phyloP scores from a whole-genome alignment of 179 eudicot genomes.

The Gypsophila paniculata region DNA sequence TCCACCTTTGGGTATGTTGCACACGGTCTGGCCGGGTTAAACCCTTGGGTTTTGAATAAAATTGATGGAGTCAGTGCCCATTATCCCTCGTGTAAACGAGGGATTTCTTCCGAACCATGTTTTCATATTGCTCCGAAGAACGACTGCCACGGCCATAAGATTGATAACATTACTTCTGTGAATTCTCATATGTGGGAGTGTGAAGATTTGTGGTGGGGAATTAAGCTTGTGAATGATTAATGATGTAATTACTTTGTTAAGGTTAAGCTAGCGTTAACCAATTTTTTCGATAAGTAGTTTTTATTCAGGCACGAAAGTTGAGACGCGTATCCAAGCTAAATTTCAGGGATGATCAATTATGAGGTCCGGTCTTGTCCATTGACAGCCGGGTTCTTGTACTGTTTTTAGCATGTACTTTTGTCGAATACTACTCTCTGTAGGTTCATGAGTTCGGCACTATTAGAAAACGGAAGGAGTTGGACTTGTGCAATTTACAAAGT shows the following conservation, averaged over 20 bases:
- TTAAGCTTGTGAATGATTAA: constrained; percentile 37
- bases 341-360: too few species aligned
- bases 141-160: constrained; percentile 42
- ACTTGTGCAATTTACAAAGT: too few species aligned
- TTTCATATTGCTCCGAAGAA: constrained; percentile 53
- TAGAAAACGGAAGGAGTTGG: too few species aligned
- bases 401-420: too few species aligned
- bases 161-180: constrained; percentile 34
- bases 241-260: constrained; percentile 4
- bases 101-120: constrained; percentile 63
- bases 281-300: too few species aligned
- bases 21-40: constrained; percentile 62
- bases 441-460: too few species aligned
- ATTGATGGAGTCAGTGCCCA: constrained; percentile 29
- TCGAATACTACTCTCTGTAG: too few species aligned
- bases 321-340: too few species aligned
- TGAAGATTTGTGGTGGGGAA: constrained; percentile 57
- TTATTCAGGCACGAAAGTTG: too few species aligned
- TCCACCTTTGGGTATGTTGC: constrained; percentile 79
- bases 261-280: background rate
- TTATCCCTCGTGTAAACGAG: constrained; percentile 48
- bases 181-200: constrained; percentile 46
- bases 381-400: too few species aligned
- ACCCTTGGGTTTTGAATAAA: constrained; percentile 58
- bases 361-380: too few species aligned